Evolutionary conservation across 2,329 filamentous ascomycete genomes (phyloP).

Genomic region (Alternaria sp.): DNA sequence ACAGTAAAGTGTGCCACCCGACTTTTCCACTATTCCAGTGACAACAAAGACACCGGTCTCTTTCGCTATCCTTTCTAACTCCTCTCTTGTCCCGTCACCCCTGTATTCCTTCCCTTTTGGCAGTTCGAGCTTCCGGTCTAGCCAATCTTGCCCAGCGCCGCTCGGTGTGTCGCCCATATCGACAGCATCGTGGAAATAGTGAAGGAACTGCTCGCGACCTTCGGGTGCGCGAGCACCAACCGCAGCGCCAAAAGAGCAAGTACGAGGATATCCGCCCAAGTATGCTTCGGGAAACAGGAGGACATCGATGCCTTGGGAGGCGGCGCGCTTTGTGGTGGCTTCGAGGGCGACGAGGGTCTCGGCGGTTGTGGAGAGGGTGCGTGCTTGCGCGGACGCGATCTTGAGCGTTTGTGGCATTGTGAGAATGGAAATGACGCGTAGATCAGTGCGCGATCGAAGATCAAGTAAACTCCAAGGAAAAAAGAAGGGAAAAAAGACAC

Average conservation of each 20-base stretch:
- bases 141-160: slow-evolving; percentile 77
- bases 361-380: slow-evolving; percentile 56
- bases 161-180: slow-evolving; percentile 81
- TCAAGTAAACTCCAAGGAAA: neutral
- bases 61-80: slow-evolving; percentile 76
- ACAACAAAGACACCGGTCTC: slow-evolving; percentile 85
- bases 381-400: slow-evolving; percentile 59
- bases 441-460: neutral
- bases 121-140: slow-evolving; percentile 66
- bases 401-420: slow-evolving; percentile 57
- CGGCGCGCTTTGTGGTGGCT: slow-evolving; percentile 69
- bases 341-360: slow-evolving; percentile 73
- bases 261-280: slow-evolving; percentile 89
- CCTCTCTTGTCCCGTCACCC: slow-evolving; percentile 81
- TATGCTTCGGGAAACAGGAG: slow-evolving; percentile 93
- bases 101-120: slow-evolving; percentile 59
- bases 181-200: slow-evolving; percentile 79
- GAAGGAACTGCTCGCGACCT: slow-evolving; percentile 82
- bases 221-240: slow-evolving; percentile 73
- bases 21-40: slow-evolving; percentile 79
- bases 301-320: slow-evolving; percentile 67
- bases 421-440: neutral
- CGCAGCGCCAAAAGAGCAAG: slow-evolving; percentile 76
- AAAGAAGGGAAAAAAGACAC: neutral
- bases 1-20: slow-evolving; percentile 86